Evolutionary conservation across 2,329 filamentous ascomycete species (phyloP).

Genomic region (Exophiala phaeomuriformis): DNA sequence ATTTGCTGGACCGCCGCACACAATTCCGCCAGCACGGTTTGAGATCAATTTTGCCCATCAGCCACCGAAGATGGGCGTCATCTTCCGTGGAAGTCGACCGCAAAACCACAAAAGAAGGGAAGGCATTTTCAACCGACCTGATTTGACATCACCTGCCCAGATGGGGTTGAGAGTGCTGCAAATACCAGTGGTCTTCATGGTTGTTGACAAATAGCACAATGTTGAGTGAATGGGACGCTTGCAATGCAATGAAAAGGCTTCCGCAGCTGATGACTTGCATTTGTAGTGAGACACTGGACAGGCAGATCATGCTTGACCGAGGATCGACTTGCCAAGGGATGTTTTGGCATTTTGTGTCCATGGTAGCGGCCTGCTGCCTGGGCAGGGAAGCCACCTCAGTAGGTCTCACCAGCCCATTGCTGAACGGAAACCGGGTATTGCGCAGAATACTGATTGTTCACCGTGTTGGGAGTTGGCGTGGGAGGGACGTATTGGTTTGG

Average conservation of each 20-base stretch:
- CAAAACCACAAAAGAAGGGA: background rate
- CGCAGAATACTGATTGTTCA: constrained; percentile 14
- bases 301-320: constrained; percentile 9
- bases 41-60: background rate
- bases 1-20: background rate
- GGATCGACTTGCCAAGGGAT: constrained; percentile 2
- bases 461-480: constrained; percentile 22
- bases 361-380: background rate
- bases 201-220: constrained; percentile 7
- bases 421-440: constrained; percentile 14
- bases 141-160: background rate
- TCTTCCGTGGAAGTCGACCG: background rate
- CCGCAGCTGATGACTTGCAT: constrained; percentile 9
- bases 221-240: constrained; percentile 17
- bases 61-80: background rate
- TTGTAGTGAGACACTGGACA: constrained; percentile 11
- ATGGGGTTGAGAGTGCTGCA: constrained; percentile 12
- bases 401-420: constrained; percentile 17
- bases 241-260: constrained; percentile 17
- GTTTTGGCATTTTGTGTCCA: constrained; percentile 6
- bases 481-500: constrained; percentile 24
- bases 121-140: background rate
- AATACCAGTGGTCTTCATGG: constrained; percentile 9
- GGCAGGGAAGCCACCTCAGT: constrained; percentile 4
- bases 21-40: background rate